phyloP scores from a whole-genome alignment of 495 filamentous ascomycete species.

The Margaritispora aquatica region DNA sequence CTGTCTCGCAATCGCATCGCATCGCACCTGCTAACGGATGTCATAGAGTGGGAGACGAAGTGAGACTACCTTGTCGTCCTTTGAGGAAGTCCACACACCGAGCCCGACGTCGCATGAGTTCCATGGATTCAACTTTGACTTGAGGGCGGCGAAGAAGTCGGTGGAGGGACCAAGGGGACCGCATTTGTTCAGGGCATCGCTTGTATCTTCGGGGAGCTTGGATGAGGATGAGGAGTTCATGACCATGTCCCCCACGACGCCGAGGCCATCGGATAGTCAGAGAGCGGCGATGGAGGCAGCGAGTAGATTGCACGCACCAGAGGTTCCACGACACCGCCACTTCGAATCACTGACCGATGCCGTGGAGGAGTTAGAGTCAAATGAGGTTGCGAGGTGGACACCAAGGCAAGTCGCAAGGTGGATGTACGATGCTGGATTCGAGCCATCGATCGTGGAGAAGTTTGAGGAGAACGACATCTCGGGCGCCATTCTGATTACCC shows the following conservation, averaged over 20 bases:
- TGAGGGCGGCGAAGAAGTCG: conserved; percentile 40
- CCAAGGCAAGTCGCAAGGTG: conserved; percentile 71
- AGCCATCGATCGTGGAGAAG: conserved; percentile 66
- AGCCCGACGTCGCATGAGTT: conserved; percentile 43
- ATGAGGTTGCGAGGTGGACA: conserved; percentile 57
- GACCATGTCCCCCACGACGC: conserved; percentile 57
- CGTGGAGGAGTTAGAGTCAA: conserved; percentile 47
- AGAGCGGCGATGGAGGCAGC: conserved; percentile 23
- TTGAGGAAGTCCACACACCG: conserved; percentile 63
- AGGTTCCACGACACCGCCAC: conserved; percentile 24
- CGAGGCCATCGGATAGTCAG: conserved; percentile 27
- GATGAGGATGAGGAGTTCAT: conserved; percentile 53
- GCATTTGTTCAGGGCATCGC: conserved; percentile 74
- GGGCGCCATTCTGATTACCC: conserved; percentile 70
- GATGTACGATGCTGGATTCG: conserved; percentile 69
- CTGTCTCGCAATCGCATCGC: too few relatives aligned
- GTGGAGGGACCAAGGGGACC: conserved; percentile 79
- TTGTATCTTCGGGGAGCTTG: conserved; percentile 31
- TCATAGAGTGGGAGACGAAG: conserved; percentile 53
- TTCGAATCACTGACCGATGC: conserved; percentile 33
- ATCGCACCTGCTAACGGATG: conserved; percentile 10
- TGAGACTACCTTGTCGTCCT: conserved; percentile 68
- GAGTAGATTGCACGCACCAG: conserved; percentile 14
- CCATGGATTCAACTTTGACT: conserved; percentile 39
- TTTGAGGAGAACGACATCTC: conserved; percentile 89